Base-by-base conservation (phyloP, 176 grass and related monocot genomes). In the Alloteropsis semialata region DNA sequence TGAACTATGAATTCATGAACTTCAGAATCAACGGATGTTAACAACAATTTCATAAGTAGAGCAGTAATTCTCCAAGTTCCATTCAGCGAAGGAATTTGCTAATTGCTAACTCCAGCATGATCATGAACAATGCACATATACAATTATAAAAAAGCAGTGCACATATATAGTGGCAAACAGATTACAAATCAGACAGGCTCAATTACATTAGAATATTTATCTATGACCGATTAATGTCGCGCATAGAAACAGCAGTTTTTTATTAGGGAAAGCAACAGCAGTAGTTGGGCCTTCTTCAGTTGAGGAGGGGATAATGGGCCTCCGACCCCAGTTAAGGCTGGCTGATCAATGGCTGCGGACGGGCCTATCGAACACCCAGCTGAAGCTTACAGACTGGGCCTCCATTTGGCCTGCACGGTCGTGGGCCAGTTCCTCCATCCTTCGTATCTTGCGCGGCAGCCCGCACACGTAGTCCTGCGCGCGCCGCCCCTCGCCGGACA, bases 391-490 rank as follows among this genome's bases (percentile, higher is more conserved):
- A 0, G 4, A 59, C 1, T 48, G 8, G 41, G 78, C 38, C 17
- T 56, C 62, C 43, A 60, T 61, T 2, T 67, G 10, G 39, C 34
- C 77, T 3, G 81, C 81, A 5, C 61, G 14, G 53, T 69, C 65
- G 6, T 77, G 62, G 19, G 60, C 84, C 22, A 54, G 19, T 41
- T 81, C 76, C 38, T 50, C 55, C 63, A 85, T 74, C 69, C 66
- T 62, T 1, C 72, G 17, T 56, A 76, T 82, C 72, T 58, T 85
- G 10, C 54, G 27, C n/a, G 64, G 34, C 21, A 87, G 70, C 18
- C 59, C 71, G 48, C 85, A 87, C 25, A 81, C 69, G 57, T 81
- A 87, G 17, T 87, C 78, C 69, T 81, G 77, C 54, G 85, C 85
- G 36, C 78, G 77, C 18, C 48, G 69, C 41, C 85, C 84, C 60